Evolutionary conservation across 345 rosid species (phyloP), one percentile per base, ranked within the genome.

Genomic region (Mallotus nudiflorus): DNA sequence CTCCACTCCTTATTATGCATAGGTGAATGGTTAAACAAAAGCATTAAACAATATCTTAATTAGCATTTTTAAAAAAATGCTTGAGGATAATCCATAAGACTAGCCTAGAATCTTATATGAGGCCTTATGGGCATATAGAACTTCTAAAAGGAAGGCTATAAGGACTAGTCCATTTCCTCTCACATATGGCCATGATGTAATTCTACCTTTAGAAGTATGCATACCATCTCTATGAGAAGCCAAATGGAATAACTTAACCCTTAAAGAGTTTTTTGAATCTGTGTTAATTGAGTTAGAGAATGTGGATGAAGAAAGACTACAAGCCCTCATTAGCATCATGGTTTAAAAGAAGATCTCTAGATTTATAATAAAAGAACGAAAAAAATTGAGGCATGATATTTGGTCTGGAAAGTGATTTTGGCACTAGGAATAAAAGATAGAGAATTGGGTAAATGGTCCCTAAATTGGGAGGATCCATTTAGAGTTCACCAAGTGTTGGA

Each of bases 371-470:
- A 2, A 48, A 14, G 33, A 37, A 39, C 18, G 16, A 52, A 53
- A 20, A 9, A 9, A 0, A 35, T 51, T 9, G 19, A 53, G 13
- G 49, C 27, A 28, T 24, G 40, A 46, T 22, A 46, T 0, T 19
- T 49, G 6, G 56, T 29, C 0, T 66, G 40, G 44, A 49, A 66
- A 14, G 1, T 29, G 3, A 29, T 46, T 1, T 31, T 66, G 16
- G 24, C 69, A 1, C 20, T 66, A 13, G 44, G 45, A 2, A 9
- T 25, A 6, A 64, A 64, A 42, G 29, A 45, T 20, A 20, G 22
- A 22, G 20, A 48, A 22, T 49, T 48, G 27, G 57, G 69, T 4
- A 66, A 48, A 27, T 66, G 58, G 57, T 66, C 58, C 28, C 69
- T 40, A 1, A 66, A 48, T 19, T 66, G 58, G 57, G 40, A 51